phyloP scores from a whole-genome alignment of 2,329 filamentous ascomycete species.

The Cladosporium sp. region DNA sequence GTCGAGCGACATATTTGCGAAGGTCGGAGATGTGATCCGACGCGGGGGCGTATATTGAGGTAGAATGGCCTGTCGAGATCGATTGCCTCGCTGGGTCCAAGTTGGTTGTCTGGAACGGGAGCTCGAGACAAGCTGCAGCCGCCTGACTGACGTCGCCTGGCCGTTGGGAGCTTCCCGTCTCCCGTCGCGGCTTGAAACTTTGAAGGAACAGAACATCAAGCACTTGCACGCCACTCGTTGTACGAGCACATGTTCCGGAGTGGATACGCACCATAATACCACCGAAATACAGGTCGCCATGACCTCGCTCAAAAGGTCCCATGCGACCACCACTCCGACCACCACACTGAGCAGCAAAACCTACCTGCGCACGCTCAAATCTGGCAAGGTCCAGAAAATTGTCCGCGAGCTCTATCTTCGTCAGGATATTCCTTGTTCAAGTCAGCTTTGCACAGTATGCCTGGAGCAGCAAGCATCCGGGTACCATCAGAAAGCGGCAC shows the following conservation, averaged over 20 bases:
- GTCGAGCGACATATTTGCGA: constrained; percentile 70
- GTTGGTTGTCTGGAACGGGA: constrained; percentile 1
- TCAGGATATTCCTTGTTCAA: constrained; percentile 96
- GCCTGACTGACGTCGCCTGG: background rate
- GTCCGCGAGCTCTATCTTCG: constrained; percentile 93
- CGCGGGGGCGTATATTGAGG: background rate
- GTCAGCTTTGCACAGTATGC: constrained; percentile 75
- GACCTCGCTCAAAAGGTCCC: constrained; percentile 58
- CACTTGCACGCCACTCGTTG: background rate
- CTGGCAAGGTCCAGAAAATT: constrained; percentile 97
- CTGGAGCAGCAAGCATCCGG: constrained; percentile 59
- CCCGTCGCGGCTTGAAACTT: background rate
- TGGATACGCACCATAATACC: background rate
- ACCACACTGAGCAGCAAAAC: constrained; percentile 77
- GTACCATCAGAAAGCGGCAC: constrained; percentile 68
- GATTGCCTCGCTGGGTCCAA: constrained; percentile 3
- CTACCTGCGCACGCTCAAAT: constrained; percentile 89
- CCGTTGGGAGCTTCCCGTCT: background rate
- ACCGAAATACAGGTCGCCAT: constrained; percentile 30
- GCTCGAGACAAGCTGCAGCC: background rate
- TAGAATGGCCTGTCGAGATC: background rate
- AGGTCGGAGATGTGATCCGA: background rate
- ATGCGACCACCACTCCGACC: constrained; percentile 56
- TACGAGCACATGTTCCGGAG: background rate
- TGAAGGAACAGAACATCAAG: background rate